Conservation (phyloP, 805 yeast species). For the Millerago galiae region DNA sequence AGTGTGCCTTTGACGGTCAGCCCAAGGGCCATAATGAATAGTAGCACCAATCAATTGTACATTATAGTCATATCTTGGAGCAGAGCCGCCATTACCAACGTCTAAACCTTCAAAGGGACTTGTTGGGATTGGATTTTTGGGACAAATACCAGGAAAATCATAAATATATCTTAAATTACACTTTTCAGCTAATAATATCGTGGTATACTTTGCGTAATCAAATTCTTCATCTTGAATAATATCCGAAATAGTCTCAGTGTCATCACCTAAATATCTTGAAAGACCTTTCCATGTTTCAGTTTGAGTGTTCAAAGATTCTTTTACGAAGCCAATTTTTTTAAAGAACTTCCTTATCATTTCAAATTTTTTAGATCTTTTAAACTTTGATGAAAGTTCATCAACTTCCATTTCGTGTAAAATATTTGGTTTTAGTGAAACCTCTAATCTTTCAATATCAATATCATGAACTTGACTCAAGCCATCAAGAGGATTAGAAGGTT, state of each 20-base stretch:
- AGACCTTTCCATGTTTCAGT: conserved; percentile 66
- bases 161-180: conserved; percentile 54
- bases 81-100: conserved; percentile 49
- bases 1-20: conserved; percentile 73
- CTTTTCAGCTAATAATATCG: conserved; percentile 54
- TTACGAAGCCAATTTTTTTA: not conserved
- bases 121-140: conserved; percentile 29
- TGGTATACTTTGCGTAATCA: conserved; percentile 81
- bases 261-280: conserved; percentile 52
- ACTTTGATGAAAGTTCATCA: not conserved
- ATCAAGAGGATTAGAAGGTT: conserved; percentile 49
- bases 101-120: conserved; percentile 40
- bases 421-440: conserved; percentile 62
- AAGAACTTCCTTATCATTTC: conserved; percentile 17
- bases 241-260: conserved; percentile 27
- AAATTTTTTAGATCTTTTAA: conserved; percentile 1
- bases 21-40: conserved; percentile 91
- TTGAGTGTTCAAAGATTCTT: not conserved
- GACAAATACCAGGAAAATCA: conserved; percentile 67
- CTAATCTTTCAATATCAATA: conserved; percentile 44
- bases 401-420: conserved; percentile 41
- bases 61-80: conserved; percentile 59
- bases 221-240: conserved; percentile 32
- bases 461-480: conserved; percentile 41
- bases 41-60: conserved; percentile 54